These are phyloP conservation scores for Avena atlantica DNA, from an alignment of 176 grass and related monocot species.

Conservation along the genomic window DNA sequence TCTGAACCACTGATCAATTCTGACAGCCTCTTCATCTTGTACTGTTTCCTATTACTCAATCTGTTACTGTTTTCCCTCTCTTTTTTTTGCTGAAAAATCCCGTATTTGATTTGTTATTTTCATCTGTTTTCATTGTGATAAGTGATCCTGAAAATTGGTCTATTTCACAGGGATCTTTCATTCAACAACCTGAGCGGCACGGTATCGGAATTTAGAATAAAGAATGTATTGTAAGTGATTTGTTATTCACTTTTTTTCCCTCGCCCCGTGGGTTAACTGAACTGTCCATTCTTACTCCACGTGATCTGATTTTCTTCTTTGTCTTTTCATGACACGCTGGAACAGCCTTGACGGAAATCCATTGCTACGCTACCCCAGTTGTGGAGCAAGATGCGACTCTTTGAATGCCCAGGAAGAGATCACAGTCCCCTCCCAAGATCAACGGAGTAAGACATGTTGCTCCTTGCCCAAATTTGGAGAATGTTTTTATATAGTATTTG, in stretches of 20 bases:
- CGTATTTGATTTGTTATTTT: slow-evolving; percentile 16
- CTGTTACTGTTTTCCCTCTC: neutral
- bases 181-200: slow-evolving; percentile 85
- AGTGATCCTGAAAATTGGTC: slow-evolving; percentile 19
- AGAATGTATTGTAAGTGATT: slow-evolving; percentile 48
- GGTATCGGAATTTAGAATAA: slow-evolving; percentile 36
- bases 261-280: neutral
- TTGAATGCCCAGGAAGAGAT: neutral
- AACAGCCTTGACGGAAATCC: slow-evolving; percentile 72
- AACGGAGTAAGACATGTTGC: slow-evolving; percentile 20
- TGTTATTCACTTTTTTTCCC: slow-evolving; percentile 27
- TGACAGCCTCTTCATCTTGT: slow-evolving; percentile 52
- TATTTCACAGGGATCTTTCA: slow-evolving; percentile 70
- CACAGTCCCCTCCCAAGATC: slow-evolving; percentile 23
- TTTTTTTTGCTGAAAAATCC: neutral
- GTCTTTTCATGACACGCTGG: slow-evolving; percentile 25
- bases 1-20: slow-evolving; percentile 66
- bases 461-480: neutral
- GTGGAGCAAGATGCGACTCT: slow-evolving; percentile 47
- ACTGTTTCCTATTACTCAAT: slow-evolving; percentile 28
- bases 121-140: neutral
- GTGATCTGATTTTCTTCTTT: slow-evolving; percentile 15
- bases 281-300: neutral
- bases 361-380: slow-evolving; percentile 39
- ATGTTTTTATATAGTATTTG: too few relatives aligned